These are phyloP conservation scores for Salix dunnii DNA, from an alignment of 345 rosid species.

Conservation along the genomic window DNA sequence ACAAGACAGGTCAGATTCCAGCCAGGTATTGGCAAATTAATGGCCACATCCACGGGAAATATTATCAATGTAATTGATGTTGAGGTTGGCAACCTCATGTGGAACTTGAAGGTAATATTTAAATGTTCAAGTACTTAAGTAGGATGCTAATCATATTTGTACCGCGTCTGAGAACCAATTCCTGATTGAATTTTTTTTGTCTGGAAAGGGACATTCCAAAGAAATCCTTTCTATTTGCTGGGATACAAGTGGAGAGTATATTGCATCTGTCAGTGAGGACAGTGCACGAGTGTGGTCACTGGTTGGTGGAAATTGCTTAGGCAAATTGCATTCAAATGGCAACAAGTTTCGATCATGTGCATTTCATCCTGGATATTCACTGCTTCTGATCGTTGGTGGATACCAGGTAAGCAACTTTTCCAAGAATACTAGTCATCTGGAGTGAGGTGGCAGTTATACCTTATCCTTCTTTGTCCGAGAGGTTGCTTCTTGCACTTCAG, in stretches of 20 bases:
- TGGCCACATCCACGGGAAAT: constrained; percentile 29
- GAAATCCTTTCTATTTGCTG: constrained; percentile 31
- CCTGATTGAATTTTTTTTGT: neutral
- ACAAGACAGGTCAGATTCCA: constrained; percentile 32
- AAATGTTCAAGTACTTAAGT: neutral
- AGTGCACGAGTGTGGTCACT: constrained; percentile 29
- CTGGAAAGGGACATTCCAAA: constrained; percentile 28
- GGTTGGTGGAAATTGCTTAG: constrained; percentile 14
- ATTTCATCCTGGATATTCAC: constrained; percentile 29
- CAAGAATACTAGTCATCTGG: neutral
- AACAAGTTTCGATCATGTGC: constrained; percentile 34
- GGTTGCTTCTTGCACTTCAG: neutral
- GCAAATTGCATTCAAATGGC: constrained; percentile 21
- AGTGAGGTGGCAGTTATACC: neutral
- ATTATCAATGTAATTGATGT: constrained; percentile 23
- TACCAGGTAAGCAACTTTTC: constrained; percentile 21
- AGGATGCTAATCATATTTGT: neutral
- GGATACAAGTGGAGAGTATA: constrained; percentile 26
- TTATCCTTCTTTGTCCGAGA: neutral
- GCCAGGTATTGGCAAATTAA: constrained; percentile 20
- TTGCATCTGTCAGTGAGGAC: constrained; percentile 36
- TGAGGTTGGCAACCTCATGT: constrained; percentile 19
- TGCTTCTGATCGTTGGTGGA: constrained; percentile 28
- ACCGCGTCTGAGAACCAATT: neutral
- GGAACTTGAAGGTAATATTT: constrained; percentile 22